phyloP scores from a whole-genome alignment of 108 stramenopile species.

The Pinguiococcus pyrenoidosus region DNA sequence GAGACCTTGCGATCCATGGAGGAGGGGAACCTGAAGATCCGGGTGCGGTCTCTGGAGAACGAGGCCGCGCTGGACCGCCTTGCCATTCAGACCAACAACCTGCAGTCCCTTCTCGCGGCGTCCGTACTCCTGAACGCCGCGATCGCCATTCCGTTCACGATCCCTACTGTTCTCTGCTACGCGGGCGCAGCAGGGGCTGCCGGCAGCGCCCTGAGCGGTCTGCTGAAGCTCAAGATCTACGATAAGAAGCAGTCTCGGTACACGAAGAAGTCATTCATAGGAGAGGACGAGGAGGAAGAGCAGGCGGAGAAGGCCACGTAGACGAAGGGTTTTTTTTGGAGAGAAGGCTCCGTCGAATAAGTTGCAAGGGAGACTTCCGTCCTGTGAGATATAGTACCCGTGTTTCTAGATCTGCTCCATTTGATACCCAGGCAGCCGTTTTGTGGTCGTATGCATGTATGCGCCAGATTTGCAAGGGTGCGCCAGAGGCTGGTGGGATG shows the following conservation, averaged over 20 bases:
- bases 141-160: slow-evolving; percentile 35
- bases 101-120: slow-evolving; percentile 58
- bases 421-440: too few relatives aligned
- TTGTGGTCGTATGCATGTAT: too few relatives aligned
- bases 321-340: too few relatives aligned
- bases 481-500: too few relatives aligned
- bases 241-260: slow-evolving; percentile 78
- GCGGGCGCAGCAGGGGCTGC: slow-evolving; percentile 52
- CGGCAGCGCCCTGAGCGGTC: slow-evolving; percentile 51
- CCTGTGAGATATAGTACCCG: too few relatives aligned
- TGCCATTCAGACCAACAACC: slow-evolving; percentile 53
- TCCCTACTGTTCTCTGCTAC: slow-evolving; percentile 36
- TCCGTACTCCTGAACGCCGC: slow-evolving; percentile 58
- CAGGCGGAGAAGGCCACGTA: too few relatives aligned
- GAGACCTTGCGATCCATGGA: slow-evolving; percentile 68
- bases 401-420: too few relatives aligned
- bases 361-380: too few relatives aligned
- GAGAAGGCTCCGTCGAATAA: too few relatives aligned
- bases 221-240: slow-evolving; percentile 61
- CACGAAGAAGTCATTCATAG: too few relatives aligned
- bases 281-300: too few relatives aligned
- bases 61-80: slow-evolving; percentile 75
- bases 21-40: slow-evolving; percentile 70
- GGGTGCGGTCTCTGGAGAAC: slow-evolving; percentile 77
- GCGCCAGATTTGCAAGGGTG: too few relatives aligned